Percentiles rank a stretch among this genome's conserved stretches.
Conservation (phyloP, 2,329 filamentous ascomycete genomes). For the Aspergillus texensis region DNA sequence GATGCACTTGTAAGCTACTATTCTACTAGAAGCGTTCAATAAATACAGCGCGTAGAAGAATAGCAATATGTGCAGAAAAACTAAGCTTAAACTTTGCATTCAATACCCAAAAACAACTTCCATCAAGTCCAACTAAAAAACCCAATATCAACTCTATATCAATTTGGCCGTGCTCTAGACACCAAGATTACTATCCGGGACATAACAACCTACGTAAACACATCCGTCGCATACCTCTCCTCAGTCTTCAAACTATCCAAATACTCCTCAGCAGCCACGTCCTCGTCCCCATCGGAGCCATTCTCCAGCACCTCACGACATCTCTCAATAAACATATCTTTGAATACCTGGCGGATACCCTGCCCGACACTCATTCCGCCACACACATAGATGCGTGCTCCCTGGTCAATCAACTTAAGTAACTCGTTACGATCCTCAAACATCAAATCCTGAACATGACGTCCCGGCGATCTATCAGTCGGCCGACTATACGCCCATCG, state of each 20-base stretch:
- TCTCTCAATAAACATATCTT: conserved; percentile 36
- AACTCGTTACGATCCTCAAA: conserved; percentile 52
- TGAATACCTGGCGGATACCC: conserved; percentile 48
- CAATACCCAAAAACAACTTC: too few relatives aligned
- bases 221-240: conserved; percentile 62
- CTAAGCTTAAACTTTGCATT: too few relatives aligned
- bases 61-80: too few relatives aligned
- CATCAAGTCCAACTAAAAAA: too few relatives aligned
- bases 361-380: conserved; percentile 59
- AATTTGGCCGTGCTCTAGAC: neutral
- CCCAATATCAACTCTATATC: neutral
- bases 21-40: too few relatives aligned
- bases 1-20: neutral
- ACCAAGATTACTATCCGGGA: neutral
- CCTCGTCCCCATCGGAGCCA: conserved; percentile 27
- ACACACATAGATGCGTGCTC: conserved; percentile 66
- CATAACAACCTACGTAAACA: conserved; percentile 48
- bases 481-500: conserved; percentile 62
- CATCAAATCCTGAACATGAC: conserved; percentile 58
- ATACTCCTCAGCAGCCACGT: conserved; percentile 32
- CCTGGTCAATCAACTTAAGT: conserved; percentile 48
- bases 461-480: conserved; percentile 49
- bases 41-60: too few relatives aligned
- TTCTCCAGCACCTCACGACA: conserved; percentile 35
- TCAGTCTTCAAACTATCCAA: conserved; percentile 43